phyloP scores from a whole-genome alignment of 768 basidiomycete genomes.

The Leucocoprinus leucothites region DNA sequence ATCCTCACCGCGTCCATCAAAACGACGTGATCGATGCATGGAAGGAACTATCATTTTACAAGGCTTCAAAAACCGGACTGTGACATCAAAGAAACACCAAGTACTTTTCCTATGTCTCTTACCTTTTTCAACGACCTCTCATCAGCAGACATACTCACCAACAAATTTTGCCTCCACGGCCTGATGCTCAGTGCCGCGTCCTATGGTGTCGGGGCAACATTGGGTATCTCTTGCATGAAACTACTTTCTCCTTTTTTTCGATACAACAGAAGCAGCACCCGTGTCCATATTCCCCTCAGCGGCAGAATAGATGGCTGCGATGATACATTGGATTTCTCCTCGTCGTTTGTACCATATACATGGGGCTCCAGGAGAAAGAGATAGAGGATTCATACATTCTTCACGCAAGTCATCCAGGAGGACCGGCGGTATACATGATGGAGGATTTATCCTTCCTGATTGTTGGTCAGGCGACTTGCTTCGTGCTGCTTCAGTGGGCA shows the following conservation, averaged over 20 bases:
- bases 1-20: no score
- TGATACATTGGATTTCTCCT: background rate
- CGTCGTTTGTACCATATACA: background rate
- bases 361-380: background rate
- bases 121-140: background rate
- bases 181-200: background rate
- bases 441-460: background rate
- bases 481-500: slow-evolving; percentile 2
- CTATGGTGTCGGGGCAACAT: background rate
- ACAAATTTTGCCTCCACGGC: background rate
- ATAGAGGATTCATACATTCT: background rate
- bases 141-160: background rate
- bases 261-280: no score
- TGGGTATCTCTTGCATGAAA: background rate
- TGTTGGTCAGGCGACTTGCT: background rate
- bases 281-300: no score
- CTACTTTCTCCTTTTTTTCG: no score
- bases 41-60: no score
- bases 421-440: background rate
- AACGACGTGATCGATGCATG: no score
- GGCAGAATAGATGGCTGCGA: background rate
- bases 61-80: no score
- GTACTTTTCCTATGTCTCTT: background rate
- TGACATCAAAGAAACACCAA: no score
- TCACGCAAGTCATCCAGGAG: background rate